phyloP scores from a whole-genome alignment of 805 yeast species.

The Myxozyma monticola region DNA sequence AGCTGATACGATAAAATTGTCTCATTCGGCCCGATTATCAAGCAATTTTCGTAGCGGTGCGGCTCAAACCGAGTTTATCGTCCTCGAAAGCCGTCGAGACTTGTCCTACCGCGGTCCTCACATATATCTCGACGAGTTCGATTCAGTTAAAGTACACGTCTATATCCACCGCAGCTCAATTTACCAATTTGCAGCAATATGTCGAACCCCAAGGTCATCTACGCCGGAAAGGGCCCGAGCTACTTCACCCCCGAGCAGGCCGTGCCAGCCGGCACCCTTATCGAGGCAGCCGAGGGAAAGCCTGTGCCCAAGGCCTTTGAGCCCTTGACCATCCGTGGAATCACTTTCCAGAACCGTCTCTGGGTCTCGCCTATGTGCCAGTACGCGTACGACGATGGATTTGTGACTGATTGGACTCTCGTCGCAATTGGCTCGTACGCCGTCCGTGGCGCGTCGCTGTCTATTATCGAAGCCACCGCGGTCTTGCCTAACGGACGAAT shows the following conservation, averaged over 20 bases:
- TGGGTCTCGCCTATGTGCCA: conserved; percentile 46
- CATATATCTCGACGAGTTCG: neutral
- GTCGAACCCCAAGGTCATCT: conserved; percentile 2
- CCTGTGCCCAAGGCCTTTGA: conserved; percentile 45
- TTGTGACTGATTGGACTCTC: conserved; percentile 49
- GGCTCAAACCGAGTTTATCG: too few relatives aligned
- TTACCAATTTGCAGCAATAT: neutral
- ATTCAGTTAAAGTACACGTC: neutral
- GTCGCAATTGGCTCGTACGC: conserved; percentile 53
- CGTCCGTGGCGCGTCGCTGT: conserved; percentile 51
- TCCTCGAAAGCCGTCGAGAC: too few relatives aligned
- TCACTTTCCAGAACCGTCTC: conserved; percentile 50
- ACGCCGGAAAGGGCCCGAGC: conserved; percentile 20
- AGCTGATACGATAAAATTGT: too few relatives aligned
- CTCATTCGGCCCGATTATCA: too few relatives aligned
- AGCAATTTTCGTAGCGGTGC: too few relatives aligned
- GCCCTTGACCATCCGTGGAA: conserved; percentile 46
- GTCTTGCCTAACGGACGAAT: conserved; percentile 46
- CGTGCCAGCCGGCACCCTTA: conserved; percentile 42
- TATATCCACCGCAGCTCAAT: neutral
- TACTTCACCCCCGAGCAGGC: conserved; percentile 40
- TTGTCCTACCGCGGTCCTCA: too few relatives aligned
- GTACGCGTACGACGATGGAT: conserved; percentile 48
- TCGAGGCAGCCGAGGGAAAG: conserved; percentile 28
- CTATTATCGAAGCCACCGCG: conserved; percentile 50